These are phyloP conservation scores for Ophiosphaerella herpotricha DNA, from an alignment of 2,329 filamentous ascomycete species.

Conservation along the genomic window DNA sequence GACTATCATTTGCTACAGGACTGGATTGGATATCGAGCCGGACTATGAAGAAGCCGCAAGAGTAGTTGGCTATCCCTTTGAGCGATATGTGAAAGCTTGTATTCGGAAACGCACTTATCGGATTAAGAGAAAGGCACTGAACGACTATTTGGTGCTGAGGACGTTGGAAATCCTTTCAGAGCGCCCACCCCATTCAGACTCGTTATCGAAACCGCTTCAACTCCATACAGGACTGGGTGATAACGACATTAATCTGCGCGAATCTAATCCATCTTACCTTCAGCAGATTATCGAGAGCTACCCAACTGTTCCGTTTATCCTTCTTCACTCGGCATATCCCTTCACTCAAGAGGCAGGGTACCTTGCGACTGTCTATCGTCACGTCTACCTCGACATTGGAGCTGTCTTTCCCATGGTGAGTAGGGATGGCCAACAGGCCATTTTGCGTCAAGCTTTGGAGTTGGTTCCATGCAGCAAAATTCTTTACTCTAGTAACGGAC, in stretches of 20 bases:
- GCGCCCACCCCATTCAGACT: conserved; percentile 35
- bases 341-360: conserved; percentile 80
- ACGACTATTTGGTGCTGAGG: conserved; percentile 70
- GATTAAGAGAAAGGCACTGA: conserved; percentile 67
- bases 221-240: conserved; percentile 85
- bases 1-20: conserved; percentile 80
- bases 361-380: conserved; percentile 74
- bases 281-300: conserved; percentile 74
- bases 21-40: conserved; percentile 64
- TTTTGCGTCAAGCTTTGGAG: conserved; percentile 75
- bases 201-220: conserved; percentile 72
- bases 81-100: conserved; percentile 48
- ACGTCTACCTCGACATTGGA: conserved; percentile 82
- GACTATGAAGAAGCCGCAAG: conserved; percentile 47
- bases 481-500: conserved; percentile 79
- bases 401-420: conserved; percentile 81
- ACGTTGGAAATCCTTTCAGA: conserved; percentile 63
- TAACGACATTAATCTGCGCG: conserved; percentile 72
- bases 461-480: conserved; percentile 75
- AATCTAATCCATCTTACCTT: conserved; percentile 74
- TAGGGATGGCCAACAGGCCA: conserved; percentile 72
- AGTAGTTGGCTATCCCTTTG: conserved; percentile 45
- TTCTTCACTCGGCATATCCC: conserved; percentile 81
- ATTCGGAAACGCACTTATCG: conserved; percentile 51
- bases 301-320: conserved; percentile 71